phyloP scores from a whole-genome alignment of 1,284 basidiomycete genomes.

The Ustilago nuda region DNA sequence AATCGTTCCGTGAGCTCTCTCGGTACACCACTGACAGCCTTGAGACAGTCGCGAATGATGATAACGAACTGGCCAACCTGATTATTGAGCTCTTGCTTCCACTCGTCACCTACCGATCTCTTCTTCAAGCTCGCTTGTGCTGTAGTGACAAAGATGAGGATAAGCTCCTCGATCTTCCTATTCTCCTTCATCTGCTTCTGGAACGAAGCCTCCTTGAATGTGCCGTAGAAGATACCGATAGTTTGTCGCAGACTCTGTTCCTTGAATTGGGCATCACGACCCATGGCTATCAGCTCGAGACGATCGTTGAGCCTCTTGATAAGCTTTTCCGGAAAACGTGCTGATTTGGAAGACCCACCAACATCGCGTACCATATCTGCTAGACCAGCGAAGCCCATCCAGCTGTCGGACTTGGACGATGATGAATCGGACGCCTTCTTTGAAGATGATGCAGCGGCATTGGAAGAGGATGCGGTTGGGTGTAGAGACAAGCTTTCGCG shows the following conservation, averaged over 20 bases:
- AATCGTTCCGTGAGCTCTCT: conserved; percentile 83
- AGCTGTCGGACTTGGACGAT: conserved; percentile 41
- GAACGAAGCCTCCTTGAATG: conserved; percentile 60
- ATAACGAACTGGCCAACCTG: conserved; percentile 89
- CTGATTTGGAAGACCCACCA: conserved; percentile 48
- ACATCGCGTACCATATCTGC: conserved; percentile 60
- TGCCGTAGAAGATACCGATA: conserved; percentile 65
- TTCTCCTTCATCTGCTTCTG: conserved; percentile 83
- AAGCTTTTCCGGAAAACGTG: conserved; percentile 66
- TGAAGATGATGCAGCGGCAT: conserved; percentile 8
- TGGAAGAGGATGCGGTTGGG: conserved; percentile 9
- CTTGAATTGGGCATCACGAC: conserved; percentile 60
- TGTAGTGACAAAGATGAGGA: conserved; percentile 92
- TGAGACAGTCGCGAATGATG: conserved; percentile 83
- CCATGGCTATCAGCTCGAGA: conserved; percentile 65
- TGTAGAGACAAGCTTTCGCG: conserved; percentile 19
- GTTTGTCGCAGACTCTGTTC: conserved; percentile 61
- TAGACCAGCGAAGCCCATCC: conserved; percentile 59
- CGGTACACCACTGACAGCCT: conserved; percentile 70
- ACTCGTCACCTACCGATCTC: conserved; percentile 77
- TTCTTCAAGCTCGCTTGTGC: conserved; percentile 74
- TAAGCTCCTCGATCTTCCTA: conserved; percentile 95
- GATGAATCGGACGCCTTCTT: conserved; percentile 31
- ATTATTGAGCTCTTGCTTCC: conserved; percentile 91
- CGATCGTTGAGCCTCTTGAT: conserved; percentile 63